Conservation (phyloP, 768 basidiomycete species). For the Calvatia gigantea region DNA sequence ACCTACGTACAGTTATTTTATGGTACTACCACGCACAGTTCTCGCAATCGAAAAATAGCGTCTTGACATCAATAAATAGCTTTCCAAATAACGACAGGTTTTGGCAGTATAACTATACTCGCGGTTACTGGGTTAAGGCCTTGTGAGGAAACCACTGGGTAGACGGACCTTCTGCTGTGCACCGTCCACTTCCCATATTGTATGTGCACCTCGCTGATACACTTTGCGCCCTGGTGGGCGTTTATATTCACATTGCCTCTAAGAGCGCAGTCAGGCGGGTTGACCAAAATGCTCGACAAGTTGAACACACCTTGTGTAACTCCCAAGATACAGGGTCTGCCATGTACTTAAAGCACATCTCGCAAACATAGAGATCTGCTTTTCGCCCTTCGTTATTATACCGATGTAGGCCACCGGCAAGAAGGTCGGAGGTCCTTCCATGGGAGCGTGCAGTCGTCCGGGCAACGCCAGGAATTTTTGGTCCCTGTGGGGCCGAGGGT, state of each 20-base stretch:
- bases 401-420: slow-evolving; percentile 59
- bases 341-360: slow-evolving; percentile 98
- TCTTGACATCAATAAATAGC: slow-evolving; percentile 98
- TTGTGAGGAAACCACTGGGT: not conserved
- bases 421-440: slow-evolving; percentile 69
- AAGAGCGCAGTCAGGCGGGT: not conserved
- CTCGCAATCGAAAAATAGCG: slow-evolving; percentile 86
- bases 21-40: slow-evolving; percentile 54
- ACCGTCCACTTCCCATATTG: slow-evolving; percentile 96
- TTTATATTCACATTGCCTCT: slow-evolving; percentile 66
- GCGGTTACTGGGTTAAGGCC: slow-evolving; percentile 3
- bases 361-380: slow-evolving; percentile 76
- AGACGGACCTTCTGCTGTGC: slow-evolving; percentile 69
- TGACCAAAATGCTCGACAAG: not conserved
- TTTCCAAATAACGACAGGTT: slow-evolving; percentile 95
- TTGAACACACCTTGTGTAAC: slow-evolving; percentile 53
- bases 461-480: slow-evolving; percentile 47
- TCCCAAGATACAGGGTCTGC: slow-evolving; percentile 67
- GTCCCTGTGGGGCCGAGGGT: slow-evolving; percentile 15
- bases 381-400: slow-evolving; percentile 41
- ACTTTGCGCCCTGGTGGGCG: slow-evolving; percentile 88
- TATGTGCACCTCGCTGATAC: slow-evolving; percentile 84
- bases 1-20: not conserved
- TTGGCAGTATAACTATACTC: slow-evolving; percentile 85
- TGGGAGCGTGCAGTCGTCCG: slow-evolving; percentile 56